Evolutionary conservation across 2,329 filamentous ascomycete species (phyloP), one percentile per base, ranked within the genome.

Genomic region (Clarireedia homoeocarpa): DNA sequence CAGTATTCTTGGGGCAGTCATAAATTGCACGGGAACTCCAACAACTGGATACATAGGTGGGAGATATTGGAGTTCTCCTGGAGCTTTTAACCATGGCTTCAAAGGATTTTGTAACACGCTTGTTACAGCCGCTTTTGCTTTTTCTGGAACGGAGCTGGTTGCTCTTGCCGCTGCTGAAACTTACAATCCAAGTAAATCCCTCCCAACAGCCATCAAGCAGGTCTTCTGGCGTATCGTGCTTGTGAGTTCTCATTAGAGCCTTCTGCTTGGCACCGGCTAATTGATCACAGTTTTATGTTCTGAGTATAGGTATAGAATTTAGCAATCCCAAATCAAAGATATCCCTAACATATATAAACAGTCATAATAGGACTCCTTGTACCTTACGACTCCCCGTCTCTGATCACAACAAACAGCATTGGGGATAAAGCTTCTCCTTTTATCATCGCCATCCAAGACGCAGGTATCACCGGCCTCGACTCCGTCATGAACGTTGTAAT

Each of bases 221-320:
- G 90, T 96, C n/a, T 96, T 96, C 72, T 96, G 91, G 91, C 86
- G 91, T 66, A 95, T 96, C 66, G 83, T 85, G 5, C 77, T 95
- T 56, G 57, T 88, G 75, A 72, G 69, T 73, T 73, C 61, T 75
- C 20, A 89, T 6, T 81, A 85, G 51, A 73, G 89, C 38, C 2
- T 1, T 30, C 15, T 23, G 6, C 9, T 24, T n/a, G 34, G n/a
- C 30, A 12, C 9, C 4, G 17, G 72, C 87, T 55, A 34, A 53
- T 23, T 23, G 34, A 84, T 34, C 20, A 30, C 26, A 67, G 71
- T 96, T 96, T 75, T 96, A 96, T 74, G 78, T 96, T 48, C 83
- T 95, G 39, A 88, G 89, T 0, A 79, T 96, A 15, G 82, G 84
- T 6, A 76, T 96, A 4, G 83, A 96, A 58, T 90, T 91, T 39